Percentiles rank a stretch among this genome's conserved stretches.
phyloP scores from a whole-genome alignment of 1,139 yeast genomes.

The Maudiozyma humilis region DNA sequence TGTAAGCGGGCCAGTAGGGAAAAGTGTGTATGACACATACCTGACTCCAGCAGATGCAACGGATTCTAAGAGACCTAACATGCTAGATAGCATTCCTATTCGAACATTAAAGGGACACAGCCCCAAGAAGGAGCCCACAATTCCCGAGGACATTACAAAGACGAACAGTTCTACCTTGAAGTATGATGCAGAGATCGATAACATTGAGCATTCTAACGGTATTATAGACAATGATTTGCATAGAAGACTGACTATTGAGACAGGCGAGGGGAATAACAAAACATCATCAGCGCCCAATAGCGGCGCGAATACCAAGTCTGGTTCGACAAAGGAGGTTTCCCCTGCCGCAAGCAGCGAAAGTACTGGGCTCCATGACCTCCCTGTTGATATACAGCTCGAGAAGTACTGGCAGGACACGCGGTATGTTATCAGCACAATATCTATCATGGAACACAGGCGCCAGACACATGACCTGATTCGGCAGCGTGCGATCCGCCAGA shows the following conservation, averaged over 20 bases:
- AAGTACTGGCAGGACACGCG: slow-evolving; percentile 23
- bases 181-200: not conserved
- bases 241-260: not conserved
- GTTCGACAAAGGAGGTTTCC: not conserved
- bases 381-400: slow-evolving; percentile 20
- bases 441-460: slow-evolving; percentile 23
- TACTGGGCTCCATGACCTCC: slow-evolving; percentile 6
- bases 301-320: too few relatives aligned
- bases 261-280: too few relatives aligned
- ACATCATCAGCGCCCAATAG: too few relatives aligned
- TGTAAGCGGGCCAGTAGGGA: slow-evolving; percentile 2
- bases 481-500: slow-evolving; percentile 15
- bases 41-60: slow-evolving; percentile 5
- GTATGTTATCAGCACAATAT: slow-evolving; percentile 20
- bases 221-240: slow-evolving; percentile 1
- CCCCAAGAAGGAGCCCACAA: not conserved
- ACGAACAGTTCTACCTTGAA: not conserved
- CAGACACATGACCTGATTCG: slow-evolving; percentile 22
- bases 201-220: not conserved
- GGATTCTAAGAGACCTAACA: slow-evolving; percentile 3
- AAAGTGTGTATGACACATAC: not conserved
- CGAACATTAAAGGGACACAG: slow-evolving; percentile 3
- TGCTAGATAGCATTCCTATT: slow-evolving; percentile 11
- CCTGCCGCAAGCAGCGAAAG: slow-evolving; percentile 3
- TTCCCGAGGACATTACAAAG: not conserved